Percentiles rank a stretch among this genome's conserved stretches.
phyloP scores from a whole-genome alignment of 306 rosid species.

The Geum urbanum region DNA sequence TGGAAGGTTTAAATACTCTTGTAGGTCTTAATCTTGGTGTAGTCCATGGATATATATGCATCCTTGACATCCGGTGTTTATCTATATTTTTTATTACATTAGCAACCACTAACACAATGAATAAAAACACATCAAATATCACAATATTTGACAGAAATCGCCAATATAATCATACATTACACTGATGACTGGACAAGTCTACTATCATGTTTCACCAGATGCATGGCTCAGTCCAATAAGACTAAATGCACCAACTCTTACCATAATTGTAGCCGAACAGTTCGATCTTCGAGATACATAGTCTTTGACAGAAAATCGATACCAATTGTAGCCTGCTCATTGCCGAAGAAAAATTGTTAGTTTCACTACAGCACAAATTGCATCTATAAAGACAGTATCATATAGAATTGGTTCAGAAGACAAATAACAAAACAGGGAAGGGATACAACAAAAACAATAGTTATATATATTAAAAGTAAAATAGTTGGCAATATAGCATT shows the following conservation, averaged over 20 bases:
- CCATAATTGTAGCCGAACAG: constrained; percentile 55
- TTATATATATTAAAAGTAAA: not conserved
- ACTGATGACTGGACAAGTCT: not conserved
- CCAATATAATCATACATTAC: not conserved
- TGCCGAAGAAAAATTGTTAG: not conserved
- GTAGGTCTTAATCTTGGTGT: not conserved
- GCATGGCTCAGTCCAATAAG: constrained; percentile 1
- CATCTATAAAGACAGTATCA: not conserved
- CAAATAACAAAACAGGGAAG: not conserved
- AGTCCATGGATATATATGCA: not conserved
- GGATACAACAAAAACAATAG: not conserved
- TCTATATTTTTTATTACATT: not conserved
- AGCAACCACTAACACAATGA: not conserved
- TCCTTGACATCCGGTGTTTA: not conserved
- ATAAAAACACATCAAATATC: not conserved
- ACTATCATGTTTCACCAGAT: not conserved
- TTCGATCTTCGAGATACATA: constrained; percentile 64
- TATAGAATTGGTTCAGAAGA: not conserved
- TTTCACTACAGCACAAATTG: too few species aligned
- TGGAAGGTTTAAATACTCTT: not conserved
- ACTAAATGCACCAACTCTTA: constrained; percentile 8
- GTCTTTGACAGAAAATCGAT: constrained; percentile 55
- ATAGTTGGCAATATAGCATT: not conserved
- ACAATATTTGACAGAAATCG: not conserved
- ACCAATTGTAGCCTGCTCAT: constrained; percentile 52